Evolutionary conservation across 208 protist genomes (phyloP), one percentile per base, ranked within the genome.

Genomic region (Vickermania spadyakhi): DNA sequence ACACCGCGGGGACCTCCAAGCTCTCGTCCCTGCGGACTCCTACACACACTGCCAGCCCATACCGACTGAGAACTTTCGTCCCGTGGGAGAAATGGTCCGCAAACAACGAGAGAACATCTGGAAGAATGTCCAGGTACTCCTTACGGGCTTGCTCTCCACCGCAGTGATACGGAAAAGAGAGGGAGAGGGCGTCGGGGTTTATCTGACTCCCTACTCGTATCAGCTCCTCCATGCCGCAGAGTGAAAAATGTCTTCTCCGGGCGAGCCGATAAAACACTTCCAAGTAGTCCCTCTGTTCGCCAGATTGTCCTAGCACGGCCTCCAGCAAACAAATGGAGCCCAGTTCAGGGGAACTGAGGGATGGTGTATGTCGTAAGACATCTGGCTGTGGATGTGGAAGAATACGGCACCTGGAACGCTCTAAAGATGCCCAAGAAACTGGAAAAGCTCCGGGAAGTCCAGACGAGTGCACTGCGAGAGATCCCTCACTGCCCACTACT

Each of bases 121-220:
- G 42, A n/a, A 75, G 70, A 27, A 83, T 76, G 64, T 94, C 87
- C 56, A 86, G 77, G 68, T 86, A 94, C 2, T 66, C 74, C 64
- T 84, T 83, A 7, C 57, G 62, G 1, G 87, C 83, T 31, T 94
- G 87, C 45, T 52, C 64, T 18, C 65, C 68, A 22, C 87, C 87
- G 58, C 72, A 86, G 57, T 94, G 87, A 52, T 94, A 94, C 0
- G 87, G 81, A 55, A 94, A 94, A 65, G 72, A 64, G 7, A 89
- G 66, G 42, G 71, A 41, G 42, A 94, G 67, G 5, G 70, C 81
- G 14, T 57, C 66, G 0, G 58, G 53, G 60, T 84, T 70, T 26
- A 94, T 72, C 51, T 58, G 58, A 27, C 51, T 64, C 25, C 87
- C 81, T 14, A 70, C 27, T 26, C 56, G 36, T 22, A 94, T 50